These are phyloP conservation scores for Penicillium brasilianum DNA, from an alignment of 2,329 filamentous ascomycete species.

Conservation along the genomic window DNA sequence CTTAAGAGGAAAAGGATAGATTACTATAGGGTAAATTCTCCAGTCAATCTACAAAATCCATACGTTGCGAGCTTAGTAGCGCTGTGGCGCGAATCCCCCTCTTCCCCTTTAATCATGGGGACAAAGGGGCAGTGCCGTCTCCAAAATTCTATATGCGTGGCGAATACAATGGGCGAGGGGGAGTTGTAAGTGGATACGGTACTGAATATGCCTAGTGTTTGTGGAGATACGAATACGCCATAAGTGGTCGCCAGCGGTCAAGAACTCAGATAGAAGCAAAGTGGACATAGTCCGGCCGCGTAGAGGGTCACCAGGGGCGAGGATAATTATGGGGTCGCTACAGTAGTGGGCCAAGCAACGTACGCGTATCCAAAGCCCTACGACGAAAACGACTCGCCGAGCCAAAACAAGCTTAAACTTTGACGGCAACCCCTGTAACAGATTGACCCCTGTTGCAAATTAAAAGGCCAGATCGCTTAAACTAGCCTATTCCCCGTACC, in stretches of 20 bases:
- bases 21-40: background rate
- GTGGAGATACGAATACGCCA: conserved; percentile 10
- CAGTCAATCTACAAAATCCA: background rate
- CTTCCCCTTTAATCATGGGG: conserved; percentile 12
- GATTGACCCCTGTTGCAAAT: conserved; percentile 15
- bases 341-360: conserved; percentile 9
- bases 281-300: background rate
- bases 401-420: conserved; percentile 32
- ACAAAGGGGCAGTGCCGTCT: conserved; percentile 23
- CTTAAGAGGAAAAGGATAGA: background rate
- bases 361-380: conserved; percentile 11
- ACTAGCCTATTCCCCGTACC: conserved; percentile 10
- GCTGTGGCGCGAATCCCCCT: conserved; percentile 14
- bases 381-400: conserved; percentile 17
- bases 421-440: conserved; percentile 18
- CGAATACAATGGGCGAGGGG: conserved; percentile 13
- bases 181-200: conserved; percentile 8
- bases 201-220: conserved; percentile 10
- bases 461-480: conserved; percentile 16
- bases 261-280: conserved; percentile 1
- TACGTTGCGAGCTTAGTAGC: conserved; percentile 1
- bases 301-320: background rate
- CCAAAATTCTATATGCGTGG: conserved; percentile 18
- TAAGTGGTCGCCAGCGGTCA: background rate
- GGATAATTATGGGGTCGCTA: conserved; percentile 12